Conservation (phyloP, 1,139 yeast genomes). For the Suhomyces terraborum region DNA sequence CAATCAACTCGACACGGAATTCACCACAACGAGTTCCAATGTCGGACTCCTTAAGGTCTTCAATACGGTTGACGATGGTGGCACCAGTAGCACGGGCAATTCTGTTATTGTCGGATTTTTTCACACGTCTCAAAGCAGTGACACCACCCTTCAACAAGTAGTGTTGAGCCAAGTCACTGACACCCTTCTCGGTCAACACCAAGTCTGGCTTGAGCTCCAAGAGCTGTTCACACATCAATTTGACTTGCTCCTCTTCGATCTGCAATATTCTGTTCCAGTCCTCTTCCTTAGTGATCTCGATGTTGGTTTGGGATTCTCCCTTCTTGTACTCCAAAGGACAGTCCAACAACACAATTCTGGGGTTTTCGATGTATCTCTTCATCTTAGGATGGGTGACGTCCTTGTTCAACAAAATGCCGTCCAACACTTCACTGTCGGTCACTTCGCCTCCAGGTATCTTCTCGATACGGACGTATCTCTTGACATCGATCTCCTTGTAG, state of each 20-base stretch:
- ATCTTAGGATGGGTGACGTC: slow-evolving; percentile 98
- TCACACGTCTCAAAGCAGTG: slow-evolving; percentile 90
- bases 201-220: slow-evolving; percentile 87
- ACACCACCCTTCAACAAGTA: slow-evolving; percentile 91
- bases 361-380: slow-evolving; percentile 86
- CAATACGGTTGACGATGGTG: slow-evolving; percentile 91
- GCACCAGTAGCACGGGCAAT: slow-evolving; percentile 98
- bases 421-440: slow-evolving; percentile 81
- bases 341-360: slow-evolving; percentile 84
- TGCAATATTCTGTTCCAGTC: slow-evolving; percentile 96
- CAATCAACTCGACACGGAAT: slow-evolving; percentile 91
- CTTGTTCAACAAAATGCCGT: slow-evolving; percentile 90
- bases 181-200: slow-evolving; percentile 98
- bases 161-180: slow-evolving; percentile 97
- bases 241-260: slow-evolving; percentile 98
- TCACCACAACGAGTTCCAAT: slow-evolving; percentile 87
- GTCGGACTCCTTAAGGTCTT: slow-evolving; percentile 88
- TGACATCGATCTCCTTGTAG: slow-evolving; percentile 85
- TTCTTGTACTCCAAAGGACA: slow-evolving; percentile 98
- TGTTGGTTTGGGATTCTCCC: slow-evolving; percentile 98
- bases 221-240: slow-evolving; percentile 80
- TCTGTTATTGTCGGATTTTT: slow-evolving; percentile 94
- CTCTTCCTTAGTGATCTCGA: slow-evolving; percentile 93
- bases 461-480: slow-evolving; percentile 90
- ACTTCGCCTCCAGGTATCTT: slow-evolving; percentile 98